Evolutionary conservation across 192 early-diverging fungal species (phyloP), one percentile per base, ranked within the genome.

Genomic region (Phycomyces nitens): DNA sequence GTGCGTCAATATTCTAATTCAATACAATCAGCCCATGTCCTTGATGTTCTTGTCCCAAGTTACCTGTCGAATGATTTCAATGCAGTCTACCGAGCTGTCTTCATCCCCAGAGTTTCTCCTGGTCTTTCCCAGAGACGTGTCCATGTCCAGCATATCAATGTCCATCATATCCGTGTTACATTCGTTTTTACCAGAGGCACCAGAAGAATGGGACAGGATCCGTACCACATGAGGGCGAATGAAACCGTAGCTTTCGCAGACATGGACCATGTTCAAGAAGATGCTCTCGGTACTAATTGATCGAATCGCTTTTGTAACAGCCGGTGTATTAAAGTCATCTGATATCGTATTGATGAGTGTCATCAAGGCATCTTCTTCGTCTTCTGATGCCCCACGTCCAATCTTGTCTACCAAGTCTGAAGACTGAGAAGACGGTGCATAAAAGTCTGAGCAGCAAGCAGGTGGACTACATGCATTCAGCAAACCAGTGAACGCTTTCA

Each of bases 391-490:
- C 6, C 58, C 65, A 53, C 43, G 56, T 2, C 41, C 26, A 21
- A 68, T 43, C 5, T 27, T 14, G 15, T 68, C 66, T 3, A 68
- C 66, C 7, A 62, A 26, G n/a, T 15, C 52, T 5, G 44, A 42
- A 6, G 26, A 42, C 5, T 58, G 38, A 5, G 65, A 68, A 38
- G 60, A 60, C 11, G 65, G 64, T 29, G 50, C 64, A 53, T 62
- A 63, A 14, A 66, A 51, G 20, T 61, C 51, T 26, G 61, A 43
- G 29, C 65, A 63, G 22, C 68, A 69, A 5, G 60, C 47, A 8
- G 44, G 64, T 16, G 64, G 64, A 26, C 59, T 75, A 38, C 73
- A 70, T 1, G 73, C 68, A 56, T 75, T 69, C 15, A 75, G 26
- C 18, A 75, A 58, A 4, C 73, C 73, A 14, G 62, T 69, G 38